Conservation (phyloP, 2,329 filamentous ascomycete species). For the Epichloe hybrida region DNA sequence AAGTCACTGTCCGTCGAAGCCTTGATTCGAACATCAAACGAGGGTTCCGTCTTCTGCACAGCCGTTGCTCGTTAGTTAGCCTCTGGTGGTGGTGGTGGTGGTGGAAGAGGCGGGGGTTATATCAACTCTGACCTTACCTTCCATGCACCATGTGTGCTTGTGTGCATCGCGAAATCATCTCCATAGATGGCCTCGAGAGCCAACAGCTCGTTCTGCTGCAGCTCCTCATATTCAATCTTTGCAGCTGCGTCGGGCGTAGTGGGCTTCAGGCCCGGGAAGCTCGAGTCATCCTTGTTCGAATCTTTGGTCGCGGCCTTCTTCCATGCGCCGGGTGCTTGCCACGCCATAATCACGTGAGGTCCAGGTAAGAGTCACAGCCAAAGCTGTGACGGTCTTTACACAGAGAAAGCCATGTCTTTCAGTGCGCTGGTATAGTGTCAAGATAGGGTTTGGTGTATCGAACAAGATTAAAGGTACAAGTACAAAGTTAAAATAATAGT, state of each 20-base stretch:
- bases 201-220: slow-evolving; percentile 78
- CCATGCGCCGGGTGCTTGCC: slow-evolving; percentile 33
- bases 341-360: slow-evolving; percentile 33
- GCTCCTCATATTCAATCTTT: slow-evolving; percentile 61
- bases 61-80: neutral
- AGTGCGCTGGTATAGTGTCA: neutral
- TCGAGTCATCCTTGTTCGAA: slow-evolving; percentile 32
- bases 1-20: slow-evolving; percentile 61
- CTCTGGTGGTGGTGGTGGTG: slow-evolving; percentile 7
- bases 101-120: neutral
- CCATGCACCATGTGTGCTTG: slow-evolving; percentile 64
- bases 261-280: slow-evolving; percentile 37
- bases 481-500: neutral
- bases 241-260: slow-evolving; percentile 26
- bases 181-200: slow-evolving; percentile 79
- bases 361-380: slow-evolving; percentile 35
- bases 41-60: slow-evolving; percentile 60
- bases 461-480: neutral
- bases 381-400: slow-evolving; percentile 33
- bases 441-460: neutral
- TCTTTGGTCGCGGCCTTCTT: slow-evolving; percentile 32
- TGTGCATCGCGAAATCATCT: slow-evolving; percentile 70
- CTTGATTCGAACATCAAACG: slow-evolving; percentile 69
- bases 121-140: slow-evolving; percentile 42
- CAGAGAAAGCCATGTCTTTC: slow-evolving; percentile 29